Evolutionary conservation across 805 yeast species (phyloP).

Genomic region (Ogataea sp.): DNA sequence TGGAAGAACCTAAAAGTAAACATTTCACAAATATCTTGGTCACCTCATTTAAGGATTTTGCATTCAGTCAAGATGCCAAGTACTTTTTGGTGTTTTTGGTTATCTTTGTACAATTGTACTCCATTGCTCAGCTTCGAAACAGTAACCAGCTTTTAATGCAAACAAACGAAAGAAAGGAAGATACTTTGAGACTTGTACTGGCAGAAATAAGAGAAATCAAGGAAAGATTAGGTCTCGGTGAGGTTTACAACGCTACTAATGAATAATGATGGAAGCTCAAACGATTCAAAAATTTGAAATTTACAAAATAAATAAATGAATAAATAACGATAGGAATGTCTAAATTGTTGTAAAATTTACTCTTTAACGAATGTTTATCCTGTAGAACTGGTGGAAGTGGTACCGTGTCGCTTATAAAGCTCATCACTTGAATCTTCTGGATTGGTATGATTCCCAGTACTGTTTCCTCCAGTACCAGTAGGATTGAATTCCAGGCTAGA

Average conservation of each 20-base stretch:
- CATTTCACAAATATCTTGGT: too few species aligned
- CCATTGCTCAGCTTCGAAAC: neutral
- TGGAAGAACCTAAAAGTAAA: neutral
- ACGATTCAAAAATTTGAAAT: too few species aligned
- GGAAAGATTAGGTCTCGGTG: neutral
- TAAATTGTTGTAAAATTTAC: too few species aligned
- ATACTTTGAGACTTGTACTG: neutral
- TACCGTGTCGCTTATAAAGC: too few species aligned
- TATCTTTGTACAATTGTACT: neutral
- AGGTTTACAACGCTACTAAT: neutral
- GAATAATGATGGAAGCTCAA: neutral
- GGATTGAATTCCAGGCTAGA: too few species aligned
- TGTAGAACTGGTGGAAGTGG: too few species aligned
- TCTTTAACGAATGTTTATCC: too few species aligned
- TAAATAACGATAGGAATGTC: too few species aligned
- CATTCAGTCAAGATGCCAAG: neutral
- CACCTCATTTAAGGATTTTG: neutral
- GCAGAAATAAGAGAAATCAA: neutral
- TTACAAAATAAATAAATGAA: too few species aligned
- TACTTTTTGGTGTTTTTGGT: neutral
- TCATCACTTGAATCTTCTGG: too few species aligned
- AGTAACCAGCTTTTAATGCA: neutral
- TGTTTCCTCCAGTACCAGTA: neutral
- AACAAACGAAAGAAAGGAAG: neutral
- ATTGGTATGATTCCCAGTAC: too few species aligned